Conservation (phyloP, 192 early-diverging fungal species). For the Jimgerdemannia flammicorona region DNA sequence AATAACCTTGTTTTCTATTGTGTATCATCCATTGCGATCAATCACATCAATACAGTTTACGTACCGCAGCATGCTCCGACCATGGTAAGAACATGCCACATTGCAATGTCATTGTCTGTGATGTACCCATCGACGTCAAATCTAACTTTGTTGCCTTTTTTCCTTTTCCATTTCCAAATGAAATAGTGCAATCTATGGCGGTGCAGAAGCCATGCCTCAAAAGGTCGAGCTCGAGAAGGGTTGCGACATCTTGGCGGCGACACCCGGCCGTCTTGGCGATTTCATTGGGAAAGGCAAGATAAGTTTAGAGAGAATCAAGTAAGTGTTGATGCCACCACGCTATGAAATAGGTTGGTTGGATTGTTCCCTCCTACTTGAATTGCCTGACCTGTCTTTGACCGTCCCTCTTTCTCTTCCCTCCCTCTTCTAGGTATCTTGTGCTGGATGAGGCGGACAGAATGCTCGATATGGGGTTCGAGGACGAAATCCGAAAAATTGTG, state of each 20-base stretch:
- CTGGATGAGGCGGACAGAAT: constrained; percentile 91
- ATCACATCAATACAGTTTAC: constrained; percentile 23
- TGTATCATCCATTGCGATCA: too few species aligned
- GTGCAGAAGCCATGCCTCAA: constrained; percentile 76
- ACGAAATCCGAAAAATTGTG: constrained; percentile 86
- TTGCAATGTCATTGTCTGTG: too few species aligned
- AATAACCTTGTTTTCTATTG: too few species aligned
- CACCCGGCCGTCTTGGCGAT: constrained; percentile 91
- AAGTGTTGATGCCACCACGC: background rate
- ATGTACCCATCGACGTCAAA: too few species aligned
- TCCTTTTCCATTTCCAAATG: too few species aligned
- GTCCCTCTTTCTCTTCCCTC: background rate
- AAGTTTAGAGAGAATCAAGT: constrained; percentile 64
- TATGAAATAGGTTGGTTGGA: constrained; percentile 45
- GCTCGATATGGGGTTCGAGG: constrained; percentile 99
- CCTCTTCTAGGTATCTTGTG: constrained; percentile 39
- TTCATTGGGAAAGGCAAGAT: constrained; percentile 81
- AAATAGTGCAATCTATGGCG: constrained; percentile 85
- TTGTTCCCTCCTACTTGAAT: constrained; percentile 1
- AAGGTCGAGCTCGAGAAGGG: constrained; percentile 75
- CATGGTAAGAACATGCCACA: constrained; percentile 23
- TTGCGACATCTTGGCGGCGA: constrained; percentile 91
- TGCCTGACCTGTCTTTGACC: constrained; percentile 16
- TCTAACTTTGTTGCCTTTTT: too few species aligned
- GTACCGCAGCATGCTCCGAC: constrained; percentile 47